Percentiles rank a stretch among this genome's conserved stretches.
phyloP scores from a whole-genome alignment of 148 eudicot species.

The Rhododendron henanense region DNA sequence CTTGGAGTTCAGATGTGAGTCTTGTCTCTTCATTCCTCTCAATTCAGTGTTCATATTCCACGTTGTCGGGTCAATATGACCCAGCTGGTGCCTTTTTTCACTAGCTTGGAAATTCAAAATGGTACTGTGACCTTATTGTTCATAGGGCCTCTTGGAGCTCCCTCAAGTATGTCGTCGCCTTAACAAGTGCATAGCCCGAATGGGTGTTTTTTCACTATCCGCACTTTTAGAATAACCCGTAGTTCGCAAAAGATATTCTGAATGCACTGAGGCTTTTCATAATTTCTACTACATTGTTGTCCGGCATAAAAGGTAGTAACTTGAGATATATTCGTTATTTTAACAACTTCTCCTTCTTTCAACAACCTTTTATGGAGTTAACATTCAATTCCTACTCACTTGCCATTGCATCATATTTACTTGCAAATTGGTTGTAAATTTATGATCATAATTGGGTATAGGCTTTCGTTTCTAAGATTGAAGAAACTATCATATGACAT shows the following conservation, averaged over 20 bases:
- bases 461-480: not conserved
- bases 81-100: not conserved
- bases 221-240: not conserved
- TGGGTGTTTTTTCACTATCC: not conserved
- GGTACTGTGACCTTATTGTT: not conserved
- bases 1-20: not conserved
- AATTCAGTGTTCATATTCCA: not conserved
- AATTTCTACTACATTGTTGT: not conserved
- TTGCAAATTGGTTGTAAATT: not conserved
- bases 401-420: not conserved
- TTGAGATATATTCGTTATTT: not conserved
- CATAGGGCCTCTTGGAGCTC: not conserved
- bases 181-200: not conserved
- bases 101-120: not conserved
- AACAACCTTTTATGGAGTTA: not conserved
- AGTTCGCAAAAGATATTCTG: not conserved
- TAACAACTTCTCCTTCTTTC: not conserved
- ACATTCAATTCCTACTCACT: not conserved
- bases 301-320: not conserved
- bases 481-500: not conserved
- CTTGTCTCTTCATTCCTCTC: constrained; percentile 2
- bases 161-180: not conserved
- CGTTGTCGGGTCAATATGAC: not conserved
- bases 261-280: not conserved
- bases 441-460: no score